Base-by-base conservation (phyloP, 2,329 filamentous ascomycete species). In the Ophiostoma sp. region DNA sequence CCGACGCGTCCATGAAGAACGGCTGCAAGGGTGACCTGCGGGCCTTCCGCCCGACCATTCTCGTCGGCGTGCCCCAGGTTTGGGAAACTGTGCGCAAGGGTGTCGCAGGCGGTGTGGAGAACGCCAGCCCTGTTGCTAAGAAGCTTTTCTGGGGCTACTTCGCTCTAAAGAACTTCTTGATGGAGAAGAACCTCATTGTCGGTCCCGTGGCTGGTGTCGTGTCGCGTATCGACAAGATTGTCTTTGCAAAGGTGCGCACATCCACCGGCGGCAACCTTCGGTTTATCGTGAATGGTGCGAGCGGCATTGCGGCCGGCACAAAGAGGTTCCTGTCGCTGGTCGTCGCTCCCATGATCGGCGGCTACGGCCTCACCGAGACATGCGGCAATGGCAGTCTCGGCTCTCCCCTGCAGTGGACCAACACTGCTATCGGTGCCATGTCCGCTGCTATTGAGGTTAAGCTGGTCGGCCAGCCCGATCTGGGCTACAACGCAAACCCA, bases 51-150 rank as follows among this genome's bases (percentile, higher is more conserved):
- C 95, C 95, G 0, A 96, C 93, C 1, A 85, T 97, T 76, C 85
- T 99, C 76, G 90, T 97, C 52, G 95, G 95, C 77, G 95, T 99
- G 3, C 95, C 95, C 1, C 93, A 96, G 69, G 90, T 99, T 44
- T 99, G 94, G 93, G 95, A 99, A 80, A 93, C 92, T 1, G 90
- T 99, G 75, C 94, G 93, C 83, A 99, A 99, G 83, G 95, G 95
- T 67, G 91, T 99, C 74, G 82, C 94, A 72, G 80, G 82, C 74
- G 92, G 93, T 78, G 88, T 98, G 70, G 89, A 91, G 76, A 81
- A 84, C 69, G 85, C 89, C 71, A 88, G 88, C 74, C 78, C 84
- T n/a, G 69, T 98, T 58, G 84, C 89, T 69, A 88, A 84, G 79
- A 88, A 89, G 74, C 79, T 98, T 71, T 99, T 99, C 83, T 89